Evolutionary conservation across 495 filamentous ascomycete genomes (phyloP).

Genomic region (Penicillium verhagenii): DNA sequence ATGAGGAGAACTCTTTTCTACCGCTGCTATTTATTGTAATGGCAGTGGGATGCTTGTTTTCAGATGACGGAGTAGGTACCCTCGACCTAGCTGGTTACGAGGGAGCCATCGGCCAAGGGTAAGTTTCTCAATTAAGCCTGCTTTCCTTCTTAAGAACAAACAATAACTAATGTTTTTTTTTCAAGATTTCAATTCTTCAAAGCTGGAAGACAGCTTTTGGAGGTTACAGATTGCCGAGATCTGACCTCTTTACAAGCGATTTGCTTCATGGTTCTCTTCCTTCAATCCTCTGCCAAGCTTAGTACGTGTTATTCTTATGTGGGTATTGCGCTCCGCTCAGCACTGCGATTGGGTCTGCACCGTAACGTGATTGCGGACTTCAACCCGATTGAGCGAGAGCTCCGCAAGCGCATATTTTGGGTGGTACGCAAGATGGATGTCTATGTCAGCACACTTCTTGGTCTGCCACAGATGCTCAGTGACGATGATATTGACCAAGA

Average conservation of each 20-base stretch:
- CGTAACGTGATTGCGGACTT: constrained; percentile 73
- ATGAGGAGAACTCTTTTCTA: constrained; percentile 76
- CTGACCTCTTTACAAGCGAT: constrained; percentile 81
- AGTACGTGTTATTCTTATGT: constrained; percentile 93
- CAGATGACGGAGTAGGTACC: constrained; percentile 46
- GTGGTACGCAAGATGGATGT: constrained; percentile 90
- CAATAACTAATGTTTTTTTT: constrained; percentile 7
- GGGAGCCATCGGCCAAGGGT: constrained; percentile 78
- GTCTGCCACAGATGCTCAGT: constrained; percentile 78
- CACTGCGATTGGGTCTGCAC: constrained; percentile 84
- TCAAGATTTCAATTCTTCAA: constrained; percentile 88
- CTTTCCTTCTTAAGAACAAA: neutral
- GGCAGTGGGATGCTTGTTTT: constrained; percentile 84
- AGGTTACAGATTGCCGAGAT: constrained; percentile 90
- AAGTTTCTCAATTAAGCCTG: no score
- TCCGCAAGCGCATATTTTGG: constrained; percentile 85
- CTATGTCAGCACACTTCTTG: constrained; percentile 85
- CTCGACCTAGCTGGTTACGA: constrained; percentile 62
- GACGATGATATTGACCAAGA: constrained; percentile 93
- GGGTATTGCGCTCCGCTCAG: constrained; percentile 82
- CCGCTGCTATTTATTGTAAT: constrained; percentile 82
- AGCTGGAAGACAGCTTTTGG: constrained; percentile 73
- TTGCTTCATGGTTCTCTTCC: constrained; percentile 88
- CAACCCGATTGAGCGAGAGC: constrained; percentile 80
- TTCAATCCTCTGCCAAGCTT: constrained; percentile 86